Base-by-base conservation (phyloP, 2,329 filamentous ascomycete species). In the Passalora sequoiae region DNA sequence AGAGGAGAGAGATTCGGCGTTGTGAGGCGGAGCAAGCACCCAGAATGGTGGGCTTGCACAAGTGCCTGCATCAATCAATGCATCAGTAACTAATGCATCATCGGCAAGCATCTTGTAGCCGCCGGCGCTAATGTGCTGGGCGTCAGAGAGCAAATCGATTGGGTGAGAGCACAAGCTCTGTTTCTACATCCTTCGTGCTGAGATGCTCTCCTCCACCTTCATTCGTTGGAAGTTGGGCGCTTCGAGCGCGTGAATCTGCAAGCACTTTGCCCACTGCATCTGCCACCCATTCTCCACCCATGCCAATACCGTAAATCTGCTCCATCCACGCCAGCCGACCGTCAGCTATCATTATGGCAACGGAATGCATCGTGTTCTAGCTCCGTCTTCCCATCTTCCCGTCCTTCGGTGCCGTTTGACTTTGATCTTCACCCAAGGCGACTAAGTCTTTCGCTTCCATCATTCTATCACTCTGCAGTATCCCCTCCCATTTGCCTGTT, bases 241-340 rank as follows among this genome's bases (percentile, higher is more conserved):
- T 51, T 54, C 49, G 22, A 44, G 48, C 40, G 40, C 44, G 40
- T 40, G 22, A 42, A 40, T 31, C 42, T 49, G 51, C 51, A 51
- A 40, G 40, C 43, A 43, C 49, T 49, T 45, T 49, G 44, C 47
- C 50, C 48, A 49, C 46, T 40, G 43, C 49, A 45, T 43, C 44
- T 49, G 37, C 39, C 39, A 46, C 44, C 25, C 45, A 37, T 33
- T n/a, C n/a, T n/a, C n/a, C n/a, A n/a, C n/a, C n/a, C n/a, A n/a
- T n/a, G n/a, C n/a, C n/a, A n/a, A n/a, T n/a, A n/a, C n/a, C n/a
- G n/a, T n/a, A n/a, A n/a, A n/a, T n/a, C n/a, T n/a, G n/a, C n/a
- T n/a, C n/a, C n/a, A n/a, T n/a, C n/a, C n/a, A n/a, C n/a, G 49
- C 44, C 44, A 47, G 43, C 38, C 40, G 31, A 39, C 27, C 27